Conservation (phyloP, 768 basidiomycete genomes). For the Candolleomyces aberdarensis region DNA sequence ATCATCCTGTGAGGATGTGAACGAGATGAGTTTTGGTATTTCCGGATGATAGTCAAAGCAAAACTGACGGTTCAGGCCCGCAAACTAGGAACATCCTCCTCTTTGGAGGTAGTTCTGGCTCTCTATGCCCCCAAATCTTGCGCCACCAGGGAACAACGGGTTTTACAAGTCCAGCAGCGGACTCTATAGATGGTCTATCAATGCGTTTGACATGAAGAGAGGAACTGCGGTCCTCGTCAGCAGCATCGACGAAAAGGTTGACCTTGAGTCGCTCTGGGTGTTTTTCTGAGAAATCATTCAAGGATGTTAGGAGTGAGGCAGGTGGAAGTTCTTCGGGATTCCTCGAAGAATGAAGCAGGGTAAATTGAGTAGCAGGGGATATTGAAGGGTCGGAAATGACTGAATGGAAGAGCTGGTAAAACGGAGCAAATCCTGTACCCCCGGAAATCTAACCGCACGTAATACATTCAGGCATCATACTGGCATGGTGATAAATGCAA, state of each 20-base stretch:
- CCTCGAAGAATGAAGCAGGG: slow-evolving; percentile 69
- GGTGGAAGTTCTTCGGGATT: slow-evolving; percentile 67
- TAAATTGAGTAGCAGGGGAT: slow-evolving; percentile 52
- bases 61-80: slow-evolving; percentile 76
- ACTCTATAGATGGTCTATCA: slow-evolving; percentile 43
- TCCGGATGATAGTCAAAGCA: neutral
- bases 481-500: neutral
- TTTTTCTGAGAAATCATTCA: slow-evolving; percentile 43
- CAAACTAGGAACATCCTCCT: slow-evolving; percentile 68
- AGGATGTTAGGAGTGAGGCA: slow-evolving; percentile 50
- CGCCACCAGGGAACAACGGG: slow-evolving; percentile 32
- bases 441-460: slow-evolving; percentile 64
- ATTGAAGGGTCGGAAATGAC: slow-evolving; percentile 38
- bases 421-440: slow-evolving; percentile 85
- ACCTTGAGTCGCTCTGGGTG: slow-evolving; percentile 57
- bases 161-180: slow-evolving; percentile 31
- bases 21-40: neutral
- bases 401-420: slow-evolving; percentile 69
- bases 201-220: slow-evolving; percentile 51
- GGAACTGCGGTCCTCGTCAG: slow-evolving; percentile 20
- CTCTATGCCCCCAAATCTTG: slow-evolving; percentile 22
- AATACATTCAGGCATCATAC: neutral
- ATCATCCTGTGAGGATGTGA: slow-evolving; percentile 57
- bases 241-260: slow-evolving; percentile 62
- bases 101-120: slow-evolving; percentile 26